These are phyloP conservation scores for Lecanicillium sp. DNA, from an alignment of 2,329 filamentous ascomycete species.

Conservation along the genomic window DNA sequence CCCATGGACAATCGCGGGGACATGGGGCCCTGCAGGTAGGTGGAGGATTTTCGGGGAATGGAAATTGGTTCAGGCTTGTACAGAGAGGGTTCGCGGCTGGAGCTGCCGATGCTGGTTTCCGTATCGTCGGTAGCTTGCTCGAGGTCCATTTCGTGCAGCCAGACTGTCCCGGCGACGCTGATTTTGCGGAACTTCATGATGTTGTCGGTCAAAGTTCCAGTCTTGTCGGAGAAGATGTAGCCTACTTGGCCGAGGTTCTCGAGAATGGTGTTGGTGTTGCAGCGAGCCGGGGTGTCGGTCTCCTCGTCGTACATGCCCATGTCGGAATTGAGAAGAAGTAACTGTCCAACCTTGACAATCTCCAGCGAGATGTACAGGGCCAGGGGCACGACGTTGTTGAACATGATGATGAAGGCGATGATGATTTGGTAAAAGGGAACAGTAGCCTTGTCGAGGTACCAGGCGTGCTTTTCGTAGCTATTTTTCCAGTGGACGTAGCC, in stretches of 20 bases:
- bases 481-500: slow-evolving; percentile 74
- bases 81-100: slow-evolving; percentile 22
- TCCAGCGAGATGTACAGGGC: slow-evolving; percentile 89
- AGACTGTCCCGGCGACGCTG: slow-evolving; percentile 81
- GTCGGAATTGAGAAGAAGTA: slow-evolving; percentile 74
- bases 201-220: slow-evolving; percentile 89
- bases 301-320: slow-evolving; percentile 86
- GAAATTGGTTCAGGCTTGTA: slow-evolving; percentile 24
- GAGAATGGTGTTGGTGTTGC: slow-evolving; percentile 90
- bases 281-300: slow-evolving; percentile 78
- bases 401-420: slow-evolving; percentile 89
- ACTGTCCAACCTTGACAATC: slow-evolving; percentile 71
- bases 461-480: slow-evolving; percentile 60
- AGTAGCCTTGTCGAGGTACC: slow-evolving; percentile 66
- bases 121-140: slow-evolving; percentile 24
- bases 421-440: slow-evolving; percentile 80
- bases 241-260: slow-evolving; percentile 88
- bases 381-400: slow-evolving; percentile 90
- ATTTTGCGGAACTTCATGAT: slow-evolving; percentile 93
- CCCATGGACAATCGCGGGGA: slow-evolving; percentile 26
- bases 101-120: slow-evolving; percentile 18
- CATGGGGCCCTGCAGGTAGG: slow-evolving; percentile 23
- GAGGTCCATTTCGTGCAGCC: slow-evolving; percentile 76
- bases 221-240: slow-evolving; percentile 92
- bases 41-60: slow-evolving; percentile 22